phyloP scores from a whole-genome alignment of 2,329 filamentous ascomycete species.

The Gaeumannomyces tritici region DNA sequence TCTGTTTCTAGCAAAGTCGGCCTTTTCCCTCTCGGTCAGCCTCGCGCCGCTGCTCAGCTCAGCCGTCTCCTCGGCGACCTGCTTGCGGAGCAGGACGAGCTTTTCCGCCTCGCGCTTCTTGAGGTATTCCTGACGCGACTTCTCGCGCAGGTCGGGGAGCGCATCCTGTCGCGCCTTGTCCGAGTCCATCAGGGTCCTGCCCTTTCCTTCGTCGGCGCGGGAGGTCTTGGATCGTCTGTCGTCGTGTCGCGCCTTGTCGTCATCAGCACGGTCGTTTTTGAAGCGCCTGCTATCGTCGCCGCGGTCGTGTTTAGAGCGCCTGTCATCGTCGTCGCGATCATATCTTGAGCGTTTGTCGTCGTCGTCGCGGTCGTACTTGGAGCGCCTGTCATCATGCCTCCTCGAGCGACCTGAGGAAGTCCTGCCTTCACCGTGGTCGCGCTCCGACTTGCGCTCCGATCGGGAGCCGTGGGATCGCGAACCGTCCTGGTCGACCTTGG shows the following conservation, averaged over 20 bases:
- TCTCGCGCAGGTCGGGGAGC: conserved; percentile 71
- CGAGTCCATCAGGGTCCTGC: conserved; percentile 57
- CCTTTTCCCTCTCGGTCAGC: conserved; percentile 70
- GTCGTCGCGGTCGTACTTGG: conserved; percentile 43
- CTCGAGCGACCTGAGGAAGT: conserved; percentile 70
- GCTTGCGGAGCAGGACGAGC: conserved; percentile 75
- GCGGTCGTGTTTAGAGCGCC: too few relatives aligned
- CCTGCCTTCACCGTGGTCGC: conserved; percentile 66
- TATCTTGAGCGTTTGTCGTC: conserved; percentile 67
- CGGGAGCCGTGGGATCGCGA: conserved; percentile 50
- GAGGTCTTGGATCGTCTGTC: conserved; percentile 60
- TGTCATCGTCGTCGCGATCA: conserved; percentile 7
- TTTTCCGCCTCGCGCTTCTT: conserved; percentile 86
- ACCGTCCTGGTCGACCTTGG: conserved; percentile 49
- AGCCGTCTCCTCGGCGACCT: conserved; percentile 80
- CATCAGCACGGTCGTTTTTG: too few relatives aligned
- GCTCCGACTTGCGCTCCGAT: conserved; percentile 47
- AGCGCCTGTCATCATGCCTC: conserved; percentile 59
- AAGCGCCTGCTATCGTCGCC: too few relatives aligned
- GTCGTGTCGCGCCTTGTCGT: conserved; percentile 39
- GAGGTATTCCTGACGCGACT: conserved; percentile 85
- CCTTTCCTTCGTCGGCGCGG: conserved; percentile 45
- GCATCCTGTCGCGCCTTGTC: conserved; percentile 57
- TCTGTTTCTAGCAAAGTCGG: conserved; percentile 80
- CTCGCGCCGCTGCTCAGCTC: conserved; percentile 69